These are phyloP conservation scores for Pezicula rhizophila DNA, from an alignment of 2,329 filamentous ascomycete genomes.

Conservation along the genomic window DNA sequence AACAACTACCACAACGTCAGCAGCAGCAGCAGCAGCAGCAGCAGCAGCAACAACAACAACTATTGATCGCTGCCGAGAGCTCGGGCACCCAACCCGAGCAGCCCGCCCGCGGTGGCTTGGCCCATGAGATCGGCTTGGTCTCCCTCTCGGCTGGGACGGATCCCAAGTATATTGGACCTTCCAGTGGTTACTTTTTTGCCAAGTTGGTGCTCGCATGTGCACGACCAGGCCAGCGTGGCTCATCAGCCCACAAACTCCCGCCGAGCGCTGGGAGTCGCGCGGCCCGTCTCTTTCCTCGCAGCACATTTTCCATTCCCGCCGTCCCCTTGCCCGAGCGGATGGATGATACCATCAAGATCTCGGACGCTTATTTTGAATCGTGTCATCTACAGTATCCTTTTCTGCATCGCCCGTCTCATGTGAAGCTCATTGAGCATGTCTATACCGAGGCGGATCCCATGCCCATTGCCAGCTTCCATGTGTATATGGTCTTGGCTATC, in stretches of 20 bases:
- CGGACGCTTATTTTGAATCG: slow-evolving; percentile 40
- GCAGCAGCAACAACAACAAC: no score
- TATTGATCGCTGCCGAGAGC: no score
- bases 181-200: slow-evolving; percentile 48
- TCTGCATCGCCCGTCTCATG: slow-evolving; percentile 38
- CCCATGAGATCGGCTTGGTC: slow-evolving; percentile 48
- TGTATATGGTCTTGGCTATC: slow-evolving; percentile 48
- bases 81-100: no score
- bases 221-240: slow-evolving; percentile 14
- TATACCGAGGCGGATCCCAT: slow-evolving; percentile 27
- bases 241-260: background rate
- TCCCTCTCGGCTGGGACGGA: slow-evolving; percentile 42
- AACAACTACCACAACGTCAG: no score
- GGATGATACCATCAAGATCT: slow-evolving; percentile 35
- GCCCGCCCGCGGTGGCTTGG: slow-evolving; percentile 20
- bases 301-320: slow-evolving; percentile 7
- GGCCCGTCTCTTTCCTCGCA: no score
- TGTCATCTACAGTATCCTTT: slow-evolving; percentile 45
- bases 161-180: slow-evolving; percentile 48
- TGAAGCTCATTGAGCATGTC: slow-evolving; percentile 28
- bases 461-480: slow-evolving; percentile 36
- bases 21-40: no score
- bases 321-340: slow-evolving; percentile 19
- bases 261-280: no score
- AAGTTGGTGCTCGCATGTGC: slow-evolving; percentile 39